Conservation (phyloP, 345 rosid species). For the Eucalyptus pumila region DNA sequence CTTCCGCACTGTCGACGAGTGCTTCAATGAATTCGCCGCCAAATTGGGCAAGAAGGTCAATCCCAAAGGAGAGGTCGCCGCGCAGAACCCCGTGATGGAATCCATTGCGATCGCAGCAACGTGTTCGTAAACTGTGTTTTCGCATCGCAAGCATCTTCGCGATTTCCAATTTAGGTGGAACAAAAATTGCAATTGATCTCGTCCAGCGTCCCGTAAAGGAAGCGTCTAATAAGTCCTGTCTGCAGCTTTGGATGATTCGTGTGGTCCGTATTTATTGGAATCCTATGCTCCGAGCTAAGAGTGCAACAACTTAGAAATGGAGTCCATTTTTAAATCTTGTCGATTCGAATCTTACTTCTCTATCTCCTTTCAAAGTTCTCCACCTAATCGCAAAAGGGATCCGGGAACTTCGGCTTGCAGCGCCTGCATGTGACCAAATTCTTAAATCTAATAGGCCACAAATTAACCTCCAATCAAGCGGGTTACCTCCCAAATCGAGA, state of each 20-base stretch:
- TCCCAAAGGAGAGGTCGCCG: not conserved
- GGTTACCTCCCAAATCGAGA: not conserved
- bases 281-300: not conserved
- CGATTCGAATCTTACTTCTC: not conserved
- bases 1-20: slow-evolving; percentile 39
- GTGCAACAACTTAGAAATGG: not conserved
- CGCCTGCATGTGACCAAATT: not conserved
- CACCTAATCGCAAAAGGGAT: not conserved
- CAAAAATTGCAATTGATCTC: not conserved
- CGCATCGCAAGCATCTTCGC: not conserved
- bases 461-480: not conserved
- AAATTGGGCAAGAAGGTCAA: not conserved
- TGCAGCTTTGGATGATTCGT: not conserved
- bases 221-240: not conserved
- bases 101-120: slow-evolving; percentile 8
- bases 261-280: not conserved
- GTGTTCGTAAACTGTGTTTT: not conserved
- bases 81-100: slow-evolving; percentile 8
- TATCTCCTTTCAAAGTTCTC: not conserved
- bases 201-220: not conserved
- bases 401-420: not conserved
- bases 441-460: not conserved
- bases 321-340: not conserved
- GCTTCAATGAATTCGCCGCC: slow-evolving; percentile 27
- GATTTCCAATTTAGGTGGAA: not conserved